These are phyloP conservation scores for Mortierella claussenii DNA, from an alignment of 192 early-diverging fungal species.

Conservation along the genomic window DNA sequence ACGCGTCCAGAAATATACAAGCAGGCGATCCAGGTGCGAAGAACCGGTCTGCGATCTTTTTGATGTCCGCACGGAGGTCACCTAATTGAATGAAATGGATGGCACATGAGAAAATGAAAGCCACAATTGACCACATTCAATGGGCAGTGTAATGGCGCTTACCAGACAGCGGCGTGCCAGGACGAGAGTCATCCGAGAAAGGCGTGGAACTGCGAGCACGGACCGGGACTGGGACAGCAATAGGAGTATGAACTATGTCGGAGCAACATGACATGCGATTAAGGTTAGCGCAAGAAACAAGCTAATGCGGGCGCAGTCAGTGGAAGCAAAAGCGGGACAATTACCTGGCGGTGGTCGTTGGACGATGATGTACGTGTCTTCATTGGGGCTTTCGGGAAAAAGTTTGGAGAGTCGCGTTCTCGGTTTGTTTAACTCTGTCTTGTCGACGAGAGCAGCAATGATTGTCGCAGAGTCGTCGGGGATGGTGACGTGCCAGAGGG, in stretches of 20 bases:
- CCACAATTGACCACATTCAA: neutral
- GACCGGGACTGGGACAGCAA: neutral
- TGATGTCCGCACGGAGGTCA: conserved; percentile 14
- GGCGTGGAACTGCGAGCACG: neutral
- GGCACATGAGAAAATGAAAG: neutral
- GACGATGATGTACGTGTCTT: conserved; percentile 13
- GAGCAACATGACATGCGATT: neutral
- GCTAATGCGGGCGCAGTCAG: neutral
- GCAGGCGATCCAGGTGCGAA: conserved; percentile 17
- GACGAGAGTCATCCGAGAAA: conserved; percentile 18
- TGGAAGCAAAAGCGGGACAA: neutral
- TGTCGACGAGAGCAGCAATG: no score
- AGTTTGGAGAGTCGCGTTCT: no score
- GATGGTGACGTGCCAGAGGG: no score
- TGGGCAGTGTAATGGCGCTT: neutral
- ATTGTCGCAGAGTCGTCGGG: no score
- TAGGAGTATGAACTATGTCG: neutral
- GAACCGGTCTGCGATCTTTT: conserved; percentile 10
- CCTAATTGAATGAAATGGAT: conserved; percentile 5
- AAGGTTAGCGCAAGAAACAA: neutral
- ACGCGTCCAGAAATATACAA: conserved; percentile 10
- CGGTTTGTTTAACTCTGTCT: no score
- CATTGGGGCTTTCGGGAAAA: no score
- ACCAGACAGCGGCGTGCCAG: conserved; percentile 3
- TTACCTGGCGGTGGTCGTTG: conserved; percentile 10